Percentiles rank a stretch among this genome's conserved stretches.
Evolutionary conservation across 495 filamentous ascomycete genomes (phyloP).

Genomic region (Bombardia bombarda): DNA sequence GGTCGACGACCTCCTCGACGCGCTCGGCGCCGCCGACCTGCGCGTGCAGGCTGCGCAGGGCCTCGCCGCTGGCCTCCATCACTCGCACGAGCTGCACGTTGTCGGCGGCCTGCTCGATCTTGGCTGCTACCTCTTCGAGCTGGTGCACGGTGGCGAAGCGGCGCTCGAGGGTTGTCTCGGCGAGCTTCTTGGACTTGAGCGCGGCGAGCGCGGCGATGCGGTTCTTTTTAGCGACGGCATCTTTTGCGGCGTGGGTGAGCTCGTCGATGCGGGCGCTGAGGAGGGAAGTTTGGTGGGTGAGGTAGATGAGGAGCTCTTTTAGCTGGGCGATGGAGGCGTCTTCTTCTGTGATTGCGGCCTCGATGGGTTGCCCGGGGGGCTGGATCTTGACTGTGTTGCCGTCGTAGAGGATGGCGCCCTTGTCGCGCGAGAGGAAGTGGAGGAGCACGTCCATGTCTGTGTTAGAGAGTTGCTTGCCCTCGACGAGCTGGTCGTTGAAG

Average conservation of each 20-base stretch:
- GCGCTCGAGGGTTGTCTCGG: constrained; percentile 59
- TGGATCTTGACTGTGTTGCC: constrained; percentile 71
- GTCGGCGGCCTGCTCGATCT: constrained; percentile 77
- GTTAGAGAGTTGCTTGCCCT: constrained; percentile 48
- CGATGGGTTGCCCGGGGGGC: constrained; percentile 24
- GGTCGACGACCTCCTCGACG: constrained; percentile 67
- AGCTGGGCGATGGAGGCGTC: constrained; percentile 77
- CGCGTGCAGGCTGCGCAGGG: constrained; percentile 63
- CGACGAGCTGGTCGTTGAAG: constrained; percentile 46
- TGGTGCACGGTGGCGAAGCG: constrained; percentile 66
- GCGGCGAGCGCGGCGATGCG: constrained; percentile 64
- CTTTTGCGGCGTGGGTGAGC: constrained; percentile 54
- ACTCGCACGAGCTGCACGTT: constrained; percentile 72
- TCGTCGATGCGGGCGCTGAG: constrained; percentile 46
- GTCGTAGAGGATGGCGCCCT: constrained; percentile 54
- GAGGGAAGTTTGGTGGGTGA: constrained; percentile 48
- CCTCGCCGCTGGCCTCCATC: constrained; percentile 69
- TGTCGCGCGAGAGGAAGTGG: constrained; percentile 66
- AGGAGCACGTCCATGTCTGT: constrained; percentile 62
- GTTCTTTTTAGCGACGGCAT: constrained; percentile 62
- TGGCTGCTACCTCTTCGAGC: constrained; percentile 69
- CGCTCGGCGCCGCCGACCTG: constrained; percentile 68
- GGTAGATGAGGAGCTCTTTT: constrained; percentile 54
- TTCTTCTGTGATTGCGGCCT: constrained; percentile 51
- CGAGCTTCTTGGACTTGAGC: constrained; percentile 73